Evolutionary conservation across 164 flowering plant genomes (phyloP), one percentile per base, ranked within the genome.

Genomic region (Paratinospora sagittata): DNA sequence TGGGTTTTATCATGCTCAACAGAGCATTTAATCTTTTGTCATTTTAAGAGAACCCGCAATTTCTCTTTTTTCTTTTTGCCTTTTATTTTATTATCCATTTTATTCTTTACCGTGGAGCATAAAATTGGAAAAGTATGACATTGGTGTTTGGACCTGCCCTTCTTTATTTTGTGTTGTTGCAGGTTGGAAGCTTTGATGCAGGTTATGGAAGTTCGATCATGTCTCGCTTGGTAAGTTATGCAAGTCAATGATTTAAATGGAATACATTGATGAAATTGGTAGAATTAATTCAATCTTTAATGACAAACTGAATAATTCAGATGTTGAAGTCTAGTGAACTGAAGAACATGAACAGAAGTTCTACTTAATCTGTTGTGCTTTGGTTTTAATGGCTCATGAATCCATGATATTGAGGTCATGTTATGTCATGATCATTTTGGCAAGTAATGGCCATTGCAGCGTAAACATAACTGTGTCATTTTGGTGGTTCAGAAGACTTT

Each of bases 121-220:
- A 6, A 8, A 41, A 41, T 41, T 36, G 39, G 45, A 8, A 41
- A 41, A 66, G 47, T 23, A 41, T 39, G 49, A 30, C 24, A 6
- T 11, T 66, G 27, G 2, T 21, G 49, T 23, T 70, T 24, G 21
- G 21, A 62, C 34, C 16, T 19, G 6, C 19, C 58, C 58, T 17
- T 52, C n/a, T 68, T 3, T 27, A 23, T 62, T 41, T 13, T 71
- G 27, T 14, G 26, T 64, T 61, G 67, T 81, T 73, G 66, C 81
- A 94, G 98, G 97, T 95, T 62, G 98, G 98, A 81, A 95, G 98
- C 80, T 95, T 95, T 79, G 98, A 95, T 85, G 97, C 97, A 74
- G 98, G 98, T 36, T 95, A 92, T 85, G 97, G 98, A 71, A 84
- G 96, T 82, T 90, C 97, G 66, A 88, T 90, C 72, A 90, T 95